Conservation (phyloP, 331 rosid species). For the Spiraea crenata region DNA sequence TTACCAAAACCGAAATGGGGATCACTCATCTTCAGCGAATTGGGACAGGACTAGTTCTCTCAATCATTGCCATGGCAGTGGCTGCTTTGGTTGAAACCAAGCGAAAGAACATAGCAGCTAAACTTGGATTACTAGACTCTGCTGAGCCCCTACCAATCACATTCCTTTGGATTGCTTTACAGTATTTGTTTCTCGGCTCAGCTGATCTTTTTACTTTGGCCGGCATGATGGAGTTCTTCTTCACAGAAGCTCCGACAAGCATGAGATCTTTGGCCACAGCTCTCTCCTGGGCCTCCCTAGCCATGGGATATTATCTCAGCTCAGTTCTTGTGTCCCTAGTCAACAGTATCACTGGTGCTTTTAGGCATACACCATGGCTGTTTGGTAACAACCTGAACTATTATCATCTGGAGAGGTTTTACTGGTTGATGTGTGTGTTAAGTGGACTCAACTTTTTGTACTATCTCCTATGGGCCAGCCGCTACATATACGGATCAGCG, state of each 20-base stretch:
- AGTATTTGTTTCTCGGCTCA: conserved; percentile 70
- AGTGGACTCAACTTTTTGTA: conserved; percentile 69
- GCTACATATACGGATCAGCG: conserved; percentile 48
- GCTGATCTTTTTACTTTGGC: conserved; percentile 83
- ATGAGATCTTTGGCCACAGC: conserved; percentile 81
- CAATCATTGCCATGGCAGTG: conserved; percentile 67
- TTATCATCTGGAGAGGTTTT: conserved; percentile 70
- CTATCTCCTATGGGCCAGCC: conserved; percentile 62
- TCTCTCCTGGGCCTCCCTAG: conserved; percentile 72
- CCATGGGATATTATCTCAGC: conserved; percentile 76
- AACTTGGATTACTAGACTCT: conserved; percentile 35
- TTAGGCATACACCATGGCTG: conserved; percentile 58
- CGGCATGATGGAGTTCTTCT: conserved; percentile 84
- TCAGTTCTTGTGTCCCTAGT: conserved; percentile 56
- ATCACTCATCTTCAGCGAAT: conserved; percentile 63
- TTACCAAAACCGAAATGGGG: conserved; percentile 58
- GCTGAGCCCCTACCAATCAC: conserved; percentile 57
- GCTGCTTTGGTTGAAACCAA: conserved; percentile 77
- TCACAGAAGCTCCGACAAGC: conserved; percentile 71
- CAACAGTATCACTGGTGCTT: conserved; percentile 39
- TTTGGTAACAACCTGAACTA: conserved; percentile 58
- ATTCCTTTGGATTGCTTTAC: conserved; percentile 67
- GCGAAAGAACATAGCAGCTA: conserved; percentile 48
- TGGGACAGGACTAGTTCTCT: conserved; percentile 58
- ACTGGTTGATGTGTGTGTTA: conserved; percentile 72